These are phyloP conservation scores for Linum trigynum DNA, from an alignment of 345 rosid genomes.

Conservation along the genomic window DNA sequence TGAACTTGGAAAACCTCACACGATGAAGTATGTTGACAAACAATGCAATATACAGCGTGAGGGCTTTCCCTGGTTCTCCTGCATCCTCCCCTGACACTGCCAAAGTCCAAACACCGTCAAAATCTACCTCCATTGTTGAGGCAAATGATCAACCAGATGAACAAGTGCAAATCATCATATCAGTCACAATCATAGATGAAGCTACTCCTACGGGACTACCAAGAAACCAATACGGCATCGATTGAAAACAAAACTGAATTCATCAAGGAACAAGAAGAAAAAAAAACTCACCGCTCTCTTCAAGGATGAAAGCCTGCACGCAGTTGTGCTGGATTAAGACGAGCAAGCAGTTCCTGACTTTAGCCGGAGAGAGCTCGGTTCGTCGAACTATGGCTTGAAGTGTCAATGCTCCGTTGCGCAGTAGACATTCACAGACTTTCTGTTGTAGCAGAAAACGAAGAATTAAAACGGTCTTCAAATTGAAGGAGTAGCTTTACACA, in stretches of 20 bases:
- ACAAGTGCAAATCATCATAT: no score
- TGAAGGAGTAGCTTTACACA: not conserved
- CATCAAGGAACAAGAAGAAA: constrained; percentile 13
- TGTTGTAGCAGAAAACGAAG: constrained; percentile 18
- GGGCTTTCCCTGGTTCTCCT: constrained; percentile 34
- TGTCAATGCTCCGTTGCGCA: constrained; percentile 50
- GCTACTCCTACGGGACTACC: no score
- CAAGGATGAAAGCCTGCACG: constrained; percentile 58
- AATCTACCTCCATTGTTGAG: not conserved
- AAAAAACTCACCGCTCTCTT: constrained; percentile 14
- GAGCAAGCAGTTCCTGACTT: constrained; percentile 55
- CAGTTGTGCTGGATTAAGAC: constrained; percentile 83
- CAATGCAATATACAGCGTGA: constrained; percentile 46
- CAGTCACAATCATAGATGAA: no score
- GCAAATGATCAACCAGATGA: no score
- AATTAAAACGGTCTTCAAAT: not conserved
- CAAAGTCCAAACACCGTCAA: not conserved
- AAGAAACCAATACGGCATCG: not conserved
- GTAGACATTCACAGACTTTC: constrained; percentile 84
- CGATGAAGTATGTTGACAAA: constrained; percentile 65
- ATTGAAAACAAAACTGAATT: not conserved
- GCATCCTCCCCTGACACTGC: constrained; percentile 28
- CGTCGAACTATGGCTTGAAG: constrained; percentile 36
- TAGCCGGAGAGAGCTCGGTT: constrained; percentile 31
- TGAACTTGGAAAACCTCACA: constrained; percentile 56